Base-by-base conservation (phyloP, 139 green algal genomes). In the Micromonas commoda region DNA sequence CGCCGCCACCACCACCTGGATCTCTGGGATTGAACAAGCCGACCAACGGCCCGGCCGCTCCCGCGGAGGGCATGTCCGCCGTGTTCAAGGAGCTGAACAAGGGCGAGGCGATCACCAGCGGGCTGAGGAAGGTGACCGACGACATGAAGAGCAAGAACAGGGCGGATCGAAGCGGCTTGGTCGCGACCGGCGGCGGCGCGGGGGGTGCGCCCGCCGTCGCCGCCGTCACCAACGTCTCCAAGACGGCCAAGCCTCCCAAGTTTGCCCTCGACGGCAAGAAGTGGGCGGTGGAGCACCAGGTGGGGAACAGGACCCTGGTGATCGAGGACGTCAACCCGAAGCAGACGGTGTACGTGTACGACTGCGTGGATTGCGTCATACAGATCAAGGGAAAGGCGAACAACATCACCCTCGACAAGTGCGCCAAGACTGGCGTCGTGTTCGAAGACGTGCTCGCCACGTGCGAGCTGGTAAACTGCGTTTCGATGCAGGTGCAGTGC, bases 131-230 rank as follows among this genome's bases (percentile, higher is more conserved):
- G 81, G 93, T 98, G 9, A 98, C 93, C 4, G 91, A 88, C 34
- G 91, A 96, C 84, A 97, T 98, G 93, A 98, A 98, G 87, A 90
- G 88, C 19, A 98, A 98, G 85, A 97, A 98, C 80, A 84, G 88
- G 21, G 54, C 85, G 6, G 91, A 96, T 51, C 80, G 90, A 6
- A 84, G 65, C 2, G 90, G 90, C 13, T 19, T 70, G 6, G 63
- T 70, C 28, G 28, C 6, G 63, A 19, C 9, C 29, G 28, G 13
- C 6, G 16, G n/a, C 28, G 66, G 19, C 66, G 34, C 21, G n/a
- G 16, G 33, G 60, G 29, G 54, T 4, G 73, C 74, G 60, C 6
- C 39, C 21, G 34, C 34, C 9, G 38, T 23, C 24, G 26, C 16
- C 21, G 13, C 52, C 34, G 80, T 78, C 3, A 67, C 64, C 1